These are phyloP conservation scores for Neoboletus magnificus DNA, from an alignment of 768 basidiomycete genomes.

Conservation along the genomic window DNA sequence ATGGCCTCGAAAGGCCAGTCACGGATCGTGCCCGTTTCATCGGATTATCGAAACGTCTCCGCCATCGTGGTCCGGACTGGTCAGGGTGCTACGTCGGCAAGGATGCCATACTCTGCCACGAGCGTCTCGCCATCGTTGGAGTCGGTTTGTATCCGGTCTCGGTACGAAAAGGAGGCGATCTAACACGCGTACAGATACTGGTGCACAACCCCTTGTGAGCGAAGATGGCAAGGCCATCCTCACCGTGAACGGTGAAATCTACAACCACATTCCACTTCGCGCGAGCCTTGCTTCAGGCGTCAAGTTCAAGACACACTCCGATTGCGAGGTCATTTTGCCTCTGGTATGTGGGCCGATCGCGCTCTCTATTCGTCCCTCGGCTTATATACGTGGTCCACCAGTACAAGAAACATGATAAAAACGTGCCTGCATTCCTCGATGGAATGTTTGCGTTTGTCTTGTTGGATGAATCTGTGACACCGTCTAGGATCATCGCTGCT, in stretches of 20 bases:
- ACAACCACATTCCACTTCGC: constrained; percentile 88
- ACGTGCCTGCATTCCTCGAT: constrained; percentile 78
- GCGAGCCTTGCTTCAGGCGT: constrained; percentile 58
- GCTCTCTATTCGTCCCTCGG: background rate
- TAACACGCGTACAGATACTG: constrained; percentile 62
- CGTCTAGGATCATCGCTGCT: constrained; percentile 89
- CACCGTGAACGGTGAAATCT: constrained; percentile 98
- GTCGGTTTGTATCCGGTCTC: constrained; percentile 62
- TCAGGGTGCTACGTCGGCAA: constrained; percentile 90
- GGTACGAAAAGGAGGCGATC: background rate
- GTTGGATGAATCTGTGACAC: constrained; percentile 87
- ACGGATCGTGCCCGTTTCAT: constrained; percentile 71
- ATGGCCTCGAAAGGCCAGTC: constrained; percentile 71
- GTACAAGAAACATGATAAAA: constrained; percentile 82
- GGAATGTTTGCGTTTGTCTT: constrained; percentile 99
- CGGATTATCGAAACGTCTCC: constrained; percentile 81
- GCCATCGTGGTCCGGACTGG: constrained; percentile 98
- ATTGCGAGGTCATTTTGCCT: constrained; percentile 96
- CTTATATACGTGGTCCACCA: constrained; percentile 29
- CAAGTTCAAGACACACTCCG: constrained; percentile 95
- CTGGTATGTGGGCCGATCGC: constrained; percentile 50
- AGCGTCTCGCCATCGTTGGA: constrained; percentile 95
- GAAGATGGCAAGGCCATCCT: constrained; percentile 81
- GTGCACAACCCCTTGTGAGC: constrained; percentile 91
- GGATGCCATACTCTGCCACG: constrained; percentile 83